phyloP scores from a whole-genome alignment of 176 grass and related monocot genomes.

The Oryza longistaminata region DNA sequence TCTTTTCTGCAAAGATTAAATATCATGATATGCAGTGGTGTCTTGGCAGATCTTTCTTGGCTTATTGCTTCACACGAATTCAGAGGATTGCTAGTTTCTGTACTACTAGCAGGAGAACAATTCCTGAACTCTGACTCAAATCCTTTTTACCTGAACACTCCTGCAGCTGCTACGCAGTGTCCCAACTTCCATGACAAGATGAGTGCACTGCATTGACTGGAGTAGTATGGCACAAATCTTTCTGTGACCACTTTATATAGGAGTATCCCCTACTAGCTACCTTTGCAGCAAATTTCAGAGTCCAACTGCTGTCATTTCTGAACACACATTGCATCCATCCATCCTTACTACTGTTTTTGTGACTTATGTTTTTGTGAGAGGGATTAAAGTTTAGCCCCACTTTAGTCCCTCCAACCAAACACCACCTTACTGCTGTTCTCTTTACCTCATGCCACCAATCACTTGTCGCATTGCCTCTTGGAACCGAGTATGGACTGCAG shows the following conservation, averaged over 20 bases:
- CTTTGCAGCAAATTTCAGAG: constrained; percentile 28
- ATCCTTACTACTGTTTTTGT: neutral
- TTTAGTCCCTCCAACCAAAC: no score
- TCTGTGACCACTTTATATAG: constrained; percentile 18
- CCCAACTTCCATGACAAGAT: neutral
- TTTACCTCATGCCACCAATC: constrained; percentile 8
- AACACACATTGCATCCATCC: constrained; percentile 2
- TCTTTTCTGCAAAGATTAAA: no score
- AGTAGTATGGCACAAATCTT: constrained; percentile 17
- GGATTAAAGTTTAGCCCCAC: no score
- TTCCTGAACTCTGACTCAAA: constrained; percentile 28
- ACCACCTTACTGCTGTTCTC: neutral
- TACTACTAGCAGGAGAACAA: neutral
- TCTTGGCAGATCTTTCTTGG: constrained; percentile 13
- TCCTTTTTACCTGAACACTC: constrained; percentile 33
- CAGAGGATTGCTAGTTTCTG: neutral
- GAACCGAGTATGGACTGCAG: neutral
- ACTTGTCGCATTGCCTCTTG: neutral
- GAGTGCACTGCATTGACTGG: constrained; percentile 22
- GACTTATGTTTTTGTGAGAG: no score
- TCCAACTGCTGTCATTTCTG: neutral
- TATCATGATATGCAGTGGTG: no score
- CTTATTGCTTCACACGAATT: constrained; percentile 12
- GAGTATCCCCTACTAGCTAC: neutral
- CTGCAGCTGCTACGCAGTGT: constrained; percentile 28